Conservation (phyloP, 768 basidiomycete species). For the Obba rivulosa region DNA sequence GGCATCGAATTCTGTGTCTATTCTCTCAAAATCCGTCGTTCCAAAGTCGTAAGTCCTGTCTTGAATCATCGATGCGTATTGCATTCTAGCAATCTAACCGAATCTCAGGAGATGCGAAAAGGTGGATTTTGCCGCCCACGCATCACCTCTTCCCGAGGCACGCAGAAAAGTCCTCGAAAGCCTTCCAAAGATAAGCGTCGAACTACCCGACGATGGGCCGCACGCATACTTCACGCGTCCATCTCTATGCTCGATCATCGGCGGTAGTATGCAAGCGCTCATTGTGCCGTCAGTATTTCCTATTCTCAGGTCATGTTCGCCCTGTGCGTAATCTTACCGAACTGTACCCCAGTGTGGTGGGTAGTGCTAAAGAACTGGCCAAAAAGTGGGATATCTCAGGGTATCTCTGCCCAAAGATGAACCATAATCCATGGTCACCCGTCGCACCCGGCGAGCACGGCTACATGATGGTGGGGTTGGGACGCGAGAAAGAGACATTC, state of each 20-base stretch:
- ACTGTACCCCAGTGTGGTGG: slow-evolving; percentile 5
- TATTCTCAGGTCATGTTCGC: no score
- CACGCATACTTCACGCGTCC: slow-evolving; percentile 35
- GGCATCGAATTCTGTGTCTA: no score
- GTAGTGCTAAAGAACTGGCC: slow-evolving; percentile 23
- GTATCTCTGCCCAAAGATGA: slow-evolving; percentile 45
- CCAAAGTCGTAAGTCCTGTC: no score
- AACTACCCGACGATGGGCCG: slow-evolving; percentile 13
- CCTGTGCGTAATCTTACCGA: no score
- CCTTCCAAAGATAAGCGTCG: slow-evolving; percentile 22
- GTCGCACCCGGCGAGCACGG: slow-evolving; percentile 43
- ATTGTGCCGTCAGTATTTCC: slow-evolving; percentile 9
- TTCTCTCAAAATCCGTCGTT: no score
- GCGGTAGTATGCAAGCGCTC: slow-evolving; percentile 31
- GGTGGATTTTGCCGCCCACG: slow-evolving; percentile 6
- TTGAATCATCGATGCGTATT: no score
- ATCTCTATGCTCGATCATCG: slow-evolving; percentile 32
- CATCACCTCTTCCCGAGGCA: slow-evolving; percentile 12
- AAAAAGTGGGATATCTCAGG: slow-evolving; percentile 28
- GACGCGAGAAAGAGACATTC: slow-evolving; percentile 38
- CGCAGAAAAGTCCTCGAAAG: slow-evolving; percentile 20
- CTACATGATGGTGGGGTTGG: slow-evolving; percentile 52
- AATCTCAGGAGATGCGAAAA: neutral
- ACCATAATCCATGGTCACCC: slow-evolving; percentile 53
- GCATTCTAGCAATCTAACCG: neutral